A percentile compares a stretch with the other conserved stretches of the same genome.
These are phyloP conservation scores for Sclerotinia borealis DNA, from an alignment of 2,329 filamentous ascomycete species.

Conservation along the genomic window DNA sequence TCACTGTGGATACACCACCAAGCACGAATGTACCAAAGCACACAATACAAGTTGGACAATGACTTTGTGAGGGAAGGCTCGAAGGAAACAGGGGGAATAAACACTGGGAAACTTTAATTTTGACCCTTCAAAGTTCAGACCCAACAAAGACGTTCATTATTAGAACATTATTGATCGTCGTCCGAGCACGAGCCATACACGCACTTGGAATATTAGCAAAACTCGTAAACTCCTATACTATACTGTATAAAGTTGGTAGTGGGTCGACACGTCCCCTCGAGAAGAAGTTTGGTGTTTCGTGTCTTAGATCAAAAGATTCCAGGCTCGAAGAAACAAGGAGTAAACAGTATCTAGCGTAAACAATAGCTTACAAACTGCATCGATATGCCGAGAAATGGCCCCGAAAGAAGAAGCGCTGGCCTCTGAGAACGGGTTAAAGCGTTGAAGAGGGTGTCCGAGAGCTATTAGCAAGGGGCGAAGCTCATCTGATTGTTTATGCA, in stretches of 20 bases:
- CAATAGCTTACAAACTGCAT: not conserved
- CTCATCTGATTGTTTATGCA: not conserved
- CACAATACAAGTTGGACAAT: not conserved
- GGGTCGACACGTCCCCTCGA: not conserved
- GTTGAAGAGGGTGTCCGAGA: not conserved
- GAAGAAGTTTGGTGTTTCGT: not conserved
- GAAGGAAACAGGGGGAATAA: not conserved
- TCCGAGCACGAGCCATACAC: not conserved
- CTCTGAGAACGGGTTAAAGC: not conserved
- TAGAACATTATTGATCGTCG: not conserved
- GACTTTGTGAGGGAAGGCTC: not conserved
- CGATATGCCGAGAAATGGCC: not conserved
- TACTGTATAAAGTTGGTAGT: not conserved
- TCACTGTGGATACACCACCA: not conserved
- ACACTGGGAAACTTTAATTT: not conserved
- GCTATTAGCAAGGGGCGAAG: not conserved
- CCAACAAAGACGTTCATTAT: not conserved
- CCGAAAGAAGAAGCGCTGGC: not conserved
- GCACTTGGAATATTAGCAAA: not conserved
- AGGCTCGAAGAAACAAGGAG: not conserved
- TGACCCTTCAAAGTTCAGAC: not conserved
- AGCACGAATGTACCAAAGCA: not conserved
- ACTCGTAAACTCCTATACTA: not conserved
- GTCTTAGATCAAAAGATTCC: not conserved
- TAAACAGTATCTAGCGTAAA: not conserved